Conservation (phyloP, 805 yeast genomes). For the Alloascoidea hylecoeti region DNA sequence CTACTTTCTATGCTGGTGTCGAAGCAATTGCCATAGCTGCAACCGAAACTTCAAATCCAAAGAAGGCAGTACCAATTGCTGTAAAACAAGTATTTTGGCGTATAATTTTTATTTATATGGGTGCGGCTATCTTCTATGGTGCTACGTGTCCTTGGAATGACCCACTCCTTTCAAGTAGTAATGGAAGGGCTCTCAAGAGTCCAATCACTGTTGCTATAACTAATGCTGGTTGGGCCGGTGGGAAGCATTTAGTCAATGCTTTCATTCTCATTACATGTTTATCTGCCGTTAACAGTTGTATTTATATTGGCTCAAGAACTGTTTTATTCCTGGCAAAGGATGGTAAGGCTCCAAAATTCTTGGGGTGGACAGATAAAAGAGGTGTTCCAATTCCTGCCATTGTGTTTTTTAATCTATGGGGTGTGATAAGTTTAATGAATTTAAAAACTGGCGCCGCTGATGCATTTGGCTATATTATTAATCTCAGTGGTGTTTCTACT, state of each 20-base stretch:
- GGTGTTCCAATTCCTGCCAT: conserved; percentile 60
- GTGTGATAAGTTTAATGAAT: conserved; percentile 41
- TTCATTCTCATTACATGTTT: conserved; percentile 49
- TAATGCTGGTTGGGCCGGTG: conserved; percentile 36
- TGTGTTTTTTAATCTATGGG: conserved; percentile 37
- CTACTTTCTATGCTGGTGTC: conserved; percentile 42
- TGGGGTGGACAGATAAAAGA: conserved; percentile 33
- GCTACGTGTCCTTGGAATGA: conserved; percentile 34
- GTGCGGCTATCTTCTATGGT: conserved; percentile 33
- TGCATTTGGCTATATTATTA: conserved; percentile 47
- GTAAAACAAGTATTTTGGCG: conserved; percentile 31
- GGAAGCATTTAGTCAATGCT: conserved; percentile 43
- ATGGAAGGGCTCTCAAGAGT: conserved; percentile 24
- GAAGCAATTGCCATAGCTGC: conserved; percentile 34
- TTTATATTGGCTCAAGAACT: conserved; percentile 57
- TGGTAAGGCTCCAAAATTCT: conserved; percentile 42
- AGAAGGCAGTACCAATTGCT: conserved; percentile 33
- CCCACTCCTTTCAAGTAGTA: conserved; percentile 18
- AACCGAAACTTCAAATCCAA: conserved; percentile 34
- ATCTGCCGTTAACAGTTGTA: conserved; percentile 57
- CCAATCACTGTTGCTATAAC: conserved; percentile 34
- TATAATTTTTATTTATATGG: conserved; percentile 28
- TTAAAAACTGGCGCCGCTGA: conserved; percentile 42
- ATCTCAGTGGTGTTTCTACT: conserved; percentile 51
- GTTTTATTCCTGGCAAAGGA: conserved; percentile 49